Evolutionary conservation across 1,284 basidiomycete genomes (phyloP), one percentile per base, ranked within the genome.

Genomic region (Leccinum subrobustum): DNA sequence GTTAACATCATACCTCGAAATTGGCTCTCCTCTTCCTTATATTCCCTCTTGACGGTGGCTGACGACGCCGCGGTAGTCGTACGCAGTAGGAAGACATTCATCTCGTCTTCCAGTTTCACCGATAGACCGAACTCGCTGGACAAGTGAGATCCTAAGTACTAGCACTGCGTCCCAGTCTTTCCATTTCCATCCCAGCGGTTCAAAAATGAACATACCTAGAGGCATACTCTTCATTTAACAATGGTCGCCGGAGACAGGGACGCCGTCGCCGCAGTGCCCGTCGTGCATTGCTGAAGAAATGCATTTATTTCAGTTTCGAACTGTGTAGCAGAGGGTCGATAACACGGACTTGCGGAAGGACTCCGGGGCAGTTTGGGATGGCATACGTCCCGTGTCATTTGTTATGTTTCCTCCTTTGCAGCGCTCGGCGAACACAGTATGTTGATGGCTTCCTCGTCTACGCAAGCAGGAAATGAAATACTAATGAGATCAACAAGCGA

Each of bases 291-390:
- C 16, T 27, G 48, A 50, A 63, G 27, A 4, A 62, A 47, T n/a
- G 14, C 42, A 6, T 64, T 60, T 7, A 71, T 54, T 20, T 56
- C 27, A 27, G 27, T 27, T 27, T 27, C 27, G 27, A 27, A 27
- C 27, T 27, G 27, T 27, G 20, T 27, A 20, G 20, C 27, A 27
- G 27, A 27, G 27, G 7, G 27, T 27, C 27, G 27, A 27, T 27
- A 27, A 27, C 27, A 27, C 27, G 27, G 27, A 27, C 27, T 27
- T 25, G 23, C 23, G 23, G 23, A 25, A 25, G 23, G 23, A 25
- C n/a, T n/a, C n/a, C n/a, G 23, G 23, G 23, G 23, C 23, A 25
- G 23, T 25, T 25, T 25, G 23, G 23, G 23, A 25, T 25, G 23
- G 23, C 23, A 25, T 25, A 25, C 23, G 23, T 25, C 23, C 23